Conservation (phyloP, 2,329 filamentous ascomycete genomes). For the Fusarium sp. region DNA sequence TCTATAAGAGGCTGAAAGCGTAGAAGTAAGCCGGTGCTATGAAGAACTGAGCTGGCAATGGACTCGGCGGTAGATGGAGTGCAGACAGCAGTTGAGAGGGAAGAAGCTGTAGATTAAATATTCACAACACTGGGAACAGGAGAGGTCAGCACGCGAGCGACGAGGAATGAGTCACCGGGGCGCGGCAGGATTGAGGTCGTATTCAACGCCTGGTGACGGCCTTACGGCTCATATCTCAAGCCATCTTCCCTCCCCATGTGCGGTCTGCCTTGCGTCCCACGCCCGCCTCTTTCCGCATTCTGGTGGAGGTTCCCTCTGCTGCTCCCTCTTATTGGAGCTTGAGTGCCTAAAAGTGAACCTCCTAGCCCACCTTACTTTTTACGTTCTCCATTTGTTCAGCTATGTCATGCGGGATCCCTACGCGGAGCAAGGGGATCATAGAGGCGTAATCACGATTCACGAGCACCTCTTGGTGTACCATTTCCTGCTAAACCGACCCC, state of each 20-base stretch:
- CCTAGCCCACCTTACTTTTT: neutral
- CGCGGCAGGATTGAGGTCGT: constrained; percentile 11
- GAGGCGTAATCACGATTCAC: too few relatives aligned
- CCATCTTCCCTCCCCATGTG: neutral
- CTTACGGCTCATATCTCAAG: neutral
- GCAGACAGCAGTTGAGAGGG: constrained; percentile 37
- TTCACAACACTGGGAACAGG: constrained; percentile 12
- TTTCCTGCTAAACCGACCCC: too few relatives aligned
- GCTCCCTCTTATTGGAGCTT: neutral
- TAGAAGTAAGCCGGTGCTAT: neutral
- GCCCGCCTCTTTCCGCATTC: neutral
- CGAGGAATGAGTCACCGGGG: constrained; percentile 7
- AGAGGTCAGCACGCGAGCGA: constrained; percentile 29
- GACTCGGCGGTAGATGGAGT: constrained; percentile 39
- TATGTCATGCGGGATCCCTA: too few relatives aligned
- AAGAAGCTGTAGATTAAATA: constrained; percentile 49
- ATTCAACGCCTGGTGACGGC: neutral
- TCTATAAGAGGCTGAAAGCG: constrained; percentile 18
- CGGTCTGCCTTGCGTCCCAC: neutral
- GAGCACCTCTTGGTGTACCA: too few relatives aligned
- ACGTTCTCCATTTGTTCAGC: too few relatives aligned
- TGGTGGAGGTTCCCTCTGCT: neutral
- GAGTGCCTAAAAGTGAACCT: neutral
- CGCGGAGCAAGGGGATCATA: too few relatives aligned
- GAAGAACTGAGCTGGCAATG: constrained; percentile 24